Evolutionary conservation across 139 green algal genomes (phyloP).

Genomic region (Medakamo hakoo): DNA sequence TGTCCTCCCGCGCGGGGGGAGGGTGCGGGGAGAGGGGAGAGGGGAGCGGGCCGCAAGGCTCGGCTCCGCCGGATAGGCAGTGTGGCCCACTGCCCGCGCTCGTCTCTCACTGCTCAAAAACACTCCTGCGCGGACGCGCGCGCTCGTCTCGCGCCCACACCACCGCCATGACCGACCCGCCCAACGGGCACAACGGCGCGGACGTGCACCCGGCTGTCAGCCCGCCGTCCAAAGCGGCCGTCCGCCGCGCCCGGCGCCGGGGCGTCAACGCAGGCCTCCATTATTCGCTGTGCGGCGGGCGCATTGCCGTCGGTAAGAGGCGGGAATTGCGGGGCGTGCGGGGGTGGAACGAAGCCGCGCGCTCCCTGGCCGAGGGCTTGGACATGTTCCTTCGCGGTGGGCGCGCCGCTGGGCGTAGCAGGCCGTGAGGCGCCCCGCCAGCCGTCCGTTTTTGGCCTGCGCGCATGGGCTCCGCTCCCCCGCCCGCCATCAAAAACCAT

Average conservation of each 20-base stretch:
- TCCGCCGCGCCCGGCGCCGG: slow-evolving; percentile 2
- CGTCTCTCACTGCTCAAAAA: too few relatives aligned
- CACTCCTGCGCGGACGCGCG: too few relatives aligned
- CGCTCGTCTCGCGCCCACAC: too few relatives aligned
- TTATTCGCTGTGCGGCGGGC: slow-evolving; percentile 19
- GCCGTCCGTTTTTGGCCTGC: not conserved
- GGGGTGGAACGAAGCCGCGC: not conserved
- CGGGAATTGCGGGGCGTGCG: not conserved
- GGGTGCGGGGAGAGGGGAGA: too few relatives aligned
- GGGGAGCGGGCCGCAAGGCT: too few relatives aligned
- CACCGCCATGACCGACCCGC: too few relatives aligned
- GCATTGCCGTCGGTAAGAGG: slow-evolving; percentile 20
- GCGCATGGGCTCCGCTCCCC: not conserved
- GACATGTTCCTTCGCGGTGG: not conserved
- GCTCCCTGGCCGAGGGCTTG: not conserved
- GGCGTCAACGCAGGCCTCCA: slow-evolving; percentile 26
- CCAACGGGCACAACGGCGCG: too few relatives aligned
- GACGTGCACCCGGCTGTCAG: too few relatives aligned
- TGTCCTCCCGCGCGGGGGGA: too few relatives aligned
- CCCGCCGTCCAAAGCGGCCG: not conserved
- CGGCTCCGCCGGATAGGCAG: too few relatives aligned
- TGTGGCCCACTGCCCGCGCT: too few relatives aligned
- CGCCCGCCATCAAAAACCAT: not conserved
- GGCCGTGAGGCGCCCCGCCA: not conserved
- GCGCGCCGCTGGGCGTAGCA: not conserved